Conservation (phyloP, 805 yeast species). For the Clavispora fructus region DNA sequence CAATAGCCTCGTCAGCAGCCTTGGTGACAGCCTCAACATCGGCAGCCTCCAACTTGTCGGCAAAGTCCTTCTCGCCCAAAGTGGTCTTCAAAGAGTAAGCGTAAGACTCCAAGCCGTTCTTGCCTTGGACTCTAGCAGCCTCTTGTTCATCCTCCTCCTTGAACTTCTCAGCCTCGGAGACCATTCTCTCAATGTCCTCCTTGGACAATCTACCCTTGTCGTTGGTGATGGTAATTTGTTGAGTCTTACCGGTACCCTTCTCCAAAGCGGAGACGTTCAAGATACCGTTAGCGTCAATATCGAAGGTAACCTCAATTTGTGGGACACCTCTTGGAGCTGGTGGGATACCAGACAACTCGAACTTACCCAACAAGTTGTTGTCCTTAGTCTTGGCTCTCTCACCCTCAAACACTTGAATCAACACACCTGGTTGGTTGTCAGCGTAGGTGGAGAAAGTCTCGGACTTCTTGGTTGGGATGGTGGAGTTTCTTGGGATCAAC, state of each 20-base stretch:
- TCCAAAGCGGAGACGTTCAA: slow-evolving; percentile 93
- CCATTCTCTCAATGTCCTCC: slow-evolving; percentile 98
- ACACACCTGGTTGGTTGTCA: slow-evolving; percentile 98
- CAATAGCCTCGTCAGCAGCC: slow-evolving; percentile 79
- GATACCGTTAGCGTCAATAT: slow-evolving; percentile 96
- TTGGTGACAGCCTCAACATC: slow-evolving; percentile 66
- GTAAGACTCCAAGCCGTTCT: slow-evolving; percentile 93
- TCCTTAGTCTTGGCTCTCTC: slow-evolving; percentile 96
- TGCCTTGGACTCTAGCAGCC: slow-evolving; percentile 86
- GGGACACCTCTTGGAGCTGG: slow-evolving; percentile 99
- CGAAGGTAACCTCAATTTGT: slow-evolving; percentile 96
- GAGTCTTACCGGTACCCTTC: slow-evolving; percentile 98
- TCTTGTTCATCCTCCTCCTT: slow-evolving; percentile 64
- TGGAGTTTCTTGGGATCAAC: slow-evolving; percentile 96
- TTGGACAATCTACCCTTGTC: slow-evolving; percentile 97
- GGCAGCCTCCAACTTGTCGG: slow-evolving; percentile 54
- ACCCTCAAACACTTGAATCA: slow-evolving; percentile 97
- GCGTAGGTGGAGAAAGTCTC: slow-evolving; percentile 96
- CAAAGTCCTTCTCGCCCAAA: slow-evolving; percentile 60
- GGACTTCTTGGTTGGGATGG: slow-evolving; percentile 96
- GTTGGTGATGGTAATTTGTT: slow-evolving; percentile 96
- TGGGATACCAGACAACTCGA: slow-evolving; percentile 94
- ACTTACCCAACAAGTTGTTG: slow-evolving; percentile 94
- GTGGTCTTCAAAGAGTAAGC: slow-evolving; percentile 81
- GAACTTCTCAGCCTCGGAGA: slow-evolving; percentile 91